Evolutionary conservation across 768 basidiomycete species (phyloP), one percentile per base, ranked within the genome.

Genomic region (Brasilioporus rufonigricans): DNA sequence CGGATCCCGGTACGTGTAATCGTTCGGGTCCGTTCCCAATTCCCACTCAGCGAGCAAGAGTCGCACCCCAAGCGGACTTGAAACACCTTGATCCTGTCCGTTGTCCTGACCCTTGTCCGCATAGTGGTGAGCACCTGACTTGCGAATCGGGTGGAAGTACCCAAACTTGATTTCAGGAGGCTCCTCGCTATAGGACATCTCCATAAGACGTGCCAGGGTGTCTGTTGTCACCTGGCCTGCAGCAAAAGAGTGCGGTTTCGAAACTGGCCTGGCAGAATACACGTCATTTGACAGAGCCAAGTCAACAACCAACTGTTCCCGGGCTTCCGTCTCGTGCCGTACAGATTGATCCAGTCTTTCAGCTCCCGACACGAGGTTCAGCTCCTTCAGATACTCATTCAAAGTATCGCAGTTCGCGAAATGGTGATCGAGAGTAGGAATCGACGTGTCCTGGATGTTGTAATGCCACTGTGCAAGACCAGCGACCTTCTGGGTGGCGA

Each of bases 11-110:
- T 83, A 87, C 3, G 64, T 60, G 58, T 82, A 86, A 7, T 76
- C 64, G 3, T 73, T 68, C 4, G 82, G 80, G 66, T 83, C 73
- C 3, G 71, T 58, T 13, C 85, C 83, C 23, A 81, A 56, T 47
- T 81, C 76, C 90, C 90, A 92, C 40, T 87, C 86, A 52, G 79
- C 77, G 52, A 92, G 67, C 38, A 92, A 74, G 21, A 85, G 73
- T 27, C 85, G 77, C 11, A 86, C 83, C 3, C 86, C 86, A 4
- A 77, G 67, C 0, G 84, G 78, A 58, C 64, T 70, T 29, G 65
- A 64, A 19, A 77, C 58, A 26, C 59, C 55, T 13, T 55, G 26
- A 16, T 65, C 59, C 16, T 61, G 56, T 21, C 53, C 41, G 6
- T 39, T 21, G 6, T 61, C 62, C 27, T 48, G 61, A 12, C 63